Evolutionary conservation across 2,329 filamentous ascomycete species (phyloP).

Genomic region (Fusarium acutatum): DNA sequence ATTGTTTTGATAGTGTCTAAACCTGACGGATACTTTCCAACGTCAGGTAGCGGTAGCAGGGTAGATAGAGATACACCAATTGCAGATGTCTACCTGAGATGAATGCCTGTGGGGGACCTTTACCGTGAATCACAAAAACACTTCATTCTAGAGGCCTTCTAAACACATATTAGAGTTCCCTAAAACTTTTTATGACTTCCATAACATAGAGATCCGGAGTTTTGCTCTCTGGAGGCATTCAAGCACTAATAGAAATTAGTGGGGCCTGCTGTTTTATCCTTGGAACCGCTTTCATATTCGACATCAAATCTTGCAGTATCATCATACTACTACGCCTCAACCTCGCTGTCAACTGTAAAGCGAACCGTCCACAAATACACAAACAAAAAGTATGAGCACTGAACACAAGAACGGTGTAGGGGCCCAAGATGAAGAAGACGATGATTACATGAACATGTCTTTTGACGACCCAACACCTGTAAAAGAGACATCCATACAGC

Average conservation of each 20-base stretch:
- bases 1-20: not conserved
- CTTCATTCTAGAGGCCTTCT: not conserved
- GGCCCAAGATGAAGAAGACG: conserved; percentile 71
- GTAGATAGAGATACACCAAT: not conserved
- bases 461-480: conserved; percentile 73
- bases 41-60: not conserved
- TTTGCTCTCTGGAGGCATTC: not conserved
- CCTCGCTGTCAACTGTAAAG: not conserved
- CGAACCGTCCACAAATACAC: not conserved
- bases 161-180: not conserved
- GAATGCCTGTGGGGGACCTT: not conserved
- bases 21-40: not conserved
- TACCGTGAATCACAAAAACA: not conserved
- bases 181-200: not conserved
- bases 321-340: not conserved
- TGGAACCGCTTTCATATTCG: not conserved
- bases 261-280: not conserved
- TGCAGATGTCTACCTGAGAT: not conserved
- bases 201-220: not conserved
- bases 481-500: conserved; percentile 63
- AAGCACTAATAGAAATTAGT: conserved; percentile 12
- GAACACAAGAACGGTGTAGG: conserved; percentile 17
- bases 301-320: conserved; percentile 2
- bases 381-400: conserved; percentile 7
- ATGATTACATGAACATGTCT: conserved; percentile 98